These are phyloP conservation scores for Tephrocybe sp. DNA, from an alignment of 768 basidiomycete species.

Conservation along the genomic window DNA sequence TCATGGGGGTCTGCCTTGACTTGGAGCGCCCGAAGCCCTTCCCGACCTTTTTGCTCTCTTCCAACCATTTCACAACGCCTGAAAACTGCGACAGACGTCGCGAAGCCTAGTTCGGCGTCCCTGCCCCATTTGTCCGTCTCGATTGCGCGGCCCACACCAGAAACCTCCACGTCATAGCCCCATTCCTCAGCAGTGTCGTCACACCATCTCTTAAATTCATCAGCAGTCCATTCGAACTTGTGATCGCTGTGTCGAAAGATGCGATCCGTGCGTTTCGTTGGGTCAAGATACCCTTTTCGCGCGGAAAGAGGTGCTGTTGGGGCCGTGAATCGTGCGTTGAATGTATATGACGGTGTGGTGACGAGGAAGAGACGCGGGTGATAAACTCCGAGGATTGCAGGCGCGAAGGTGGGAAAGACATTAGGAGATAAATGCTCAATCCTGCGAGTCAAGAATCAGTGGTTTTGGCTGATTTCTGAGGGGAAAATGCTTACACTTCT, in stretches of 20 bases:
- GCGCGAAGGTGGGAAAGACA: constrained; percentile 61
- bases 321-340: constrained; percentile 71
- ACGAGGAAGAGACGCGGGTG: constrained; percentile 70
- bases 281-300: constrained; percentile 62
- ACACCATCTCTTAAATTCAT: constrained; percentile 73
- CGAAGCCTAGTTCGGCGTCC: constrained; percentile 60
- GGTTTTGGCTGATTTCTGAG: background rate
- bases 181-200: constrained; percentile 50
- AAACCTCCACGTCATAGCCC: constrained; percentile 67
- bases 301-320: constrained; percentile 43
- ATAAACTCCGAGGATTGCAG: constrained; percentile 74
- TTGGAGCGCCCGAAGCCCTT: constrained; percentile 23
- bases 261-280: constrained; percentile 70
- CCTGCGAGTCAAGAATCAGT: constrained; percentile 33
- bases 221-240: constrained; percentile 84
- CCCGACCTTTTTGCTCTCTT: constrained; percentile 38
- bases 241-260: constrained; percentile 82
- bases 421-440: constrained; percentile 74
- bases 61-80: constrained; percentile 36
- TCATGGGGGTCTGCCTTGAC: constrained; percentile 35
- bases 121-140: constrained; percentile 73
- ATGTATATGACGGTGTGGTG: constrained; percentile 85
- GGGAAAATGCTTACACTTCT: constrained; percentile 64
- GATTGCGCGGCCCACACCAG: constrained; percentile 55
- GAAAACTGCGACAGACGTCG: constrained; percentile 68